Conservation (phyloP, 306 rosid species). For the Clitoria ternatea region DNA sequence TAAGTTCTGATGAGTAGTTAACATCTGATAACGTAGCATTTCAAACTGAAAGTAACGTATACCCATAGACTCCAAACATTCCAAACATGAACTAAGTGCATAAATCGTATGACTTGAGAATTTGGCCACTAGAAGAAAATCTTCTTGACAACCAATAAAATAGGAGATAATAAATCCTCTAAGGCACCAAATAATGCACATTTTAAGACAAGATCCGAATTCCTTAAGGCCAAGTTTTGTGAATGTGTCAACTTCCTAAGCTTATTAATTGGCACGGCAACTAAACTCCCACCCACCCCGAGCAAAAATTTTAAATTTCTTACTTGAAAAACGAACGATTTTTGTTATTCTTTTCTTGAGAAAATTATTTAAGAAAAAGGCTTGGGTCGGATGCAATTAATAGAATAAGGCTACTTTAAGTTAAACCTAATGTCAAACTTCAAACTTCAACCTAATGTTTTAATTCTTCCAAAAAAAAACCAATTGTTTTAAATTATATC, state of each 20-base stretch:
- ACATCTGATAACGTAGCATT: too few species aligned
- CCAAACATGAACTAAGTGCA: too few species aligned
- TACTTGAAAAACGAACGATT: too few species aligned
- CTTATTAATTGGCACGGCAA: not conserved
- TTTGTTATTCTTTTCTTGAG: too few species aligned
- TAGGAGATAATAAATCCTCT: not conserved
- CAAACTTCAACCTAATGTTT: not conserved
- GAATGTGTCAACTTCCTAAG: constrained; percentile 4
- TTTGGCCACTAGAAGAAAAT: too few species aligned
- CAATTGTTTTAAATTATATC: too few species aligned
- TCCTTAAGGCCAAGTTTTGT: not conserved
- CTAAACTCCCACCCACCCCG: not conserved
- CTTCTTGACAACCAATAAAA: not conserved
- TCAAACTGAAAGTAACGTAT: too few species aligned
- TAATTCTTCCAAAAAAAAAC: too few species aligned
- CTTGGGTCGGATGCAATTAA: not conserved
- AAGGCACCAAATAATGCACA: not conserved
- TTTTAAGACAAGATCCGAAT: not conserved
- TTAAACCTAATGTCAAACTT: not conserved
- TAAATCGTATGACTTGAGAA: too few species aligned
- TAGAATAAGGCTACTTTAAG: not conserved
- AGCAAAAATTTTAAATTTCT: too few species aligned
- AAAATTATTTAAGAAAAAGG: not conserved
- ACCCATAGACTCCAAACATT: too few species aligned
- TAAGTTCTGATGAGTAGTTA: too few species aligned